These are phyloP conservation scores for Anthracocystis setariae DNA, from an alignment of 1,284 basidiomycete species.

Conservation along the genomic window DNA sequence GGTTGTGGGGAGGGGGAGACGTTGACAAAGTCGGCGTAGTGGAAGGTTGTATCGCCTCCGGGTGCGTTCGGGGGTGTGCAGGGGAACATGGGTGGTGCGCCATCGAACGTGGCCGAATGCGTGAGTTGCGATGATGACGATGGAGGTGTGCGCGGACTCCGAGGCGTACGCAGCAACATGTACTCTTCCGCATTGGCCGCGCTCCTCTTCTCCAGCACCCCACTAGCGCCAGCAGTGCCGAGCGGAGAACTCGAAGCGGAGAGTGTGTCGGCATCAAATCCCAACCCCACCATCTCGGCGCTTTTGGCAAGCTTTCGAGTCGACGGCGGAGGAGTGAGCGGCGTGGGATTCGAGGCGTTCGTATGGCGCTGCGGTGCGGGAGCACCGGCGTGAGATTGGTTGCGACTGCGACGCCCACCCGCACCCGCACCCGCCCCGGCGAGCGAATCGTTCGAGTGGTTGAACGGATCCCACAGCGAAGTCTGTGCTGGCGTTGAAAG, in stretches of 20 bases:
- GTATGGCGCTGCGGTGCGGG: conserved; percentile 6
- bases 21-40: conserved; percentile 56
- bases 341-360: background rate
- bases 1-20: conserved; percentile 53
- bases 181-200: conserved; percentile 31
- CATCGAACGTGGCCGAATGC: conserved; percentile 1
- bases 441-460: conserved; percentile 1
- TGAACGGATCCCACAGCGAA: conserved; percentile 43
- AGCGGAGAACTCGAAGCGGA: conserved; percentile 6
- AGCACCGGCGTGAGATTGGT: conserved; percentile 2
- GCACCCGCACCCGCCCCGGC: conserved; percentile 5
- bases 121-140: background rate
- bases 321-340: conserved; percentile 25
- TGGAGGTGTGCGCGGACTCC: conserved; percentile 18
- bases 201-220: too few species aligned
- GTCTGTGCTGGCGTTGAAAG: conserved; percentile 40
- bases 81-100: background rate
- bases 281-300: conserved; percentile 9
- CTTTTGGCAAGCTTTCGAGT: conserved; percentile 5
- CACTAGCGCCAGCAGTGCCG: background rate
- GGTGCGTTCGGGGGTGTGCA: conserved; percentile 26
- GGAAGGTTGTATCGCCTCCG: conserved; percentile 47
- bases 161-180: conserved; percentile 12
- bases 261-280: conserved; percentile 11
- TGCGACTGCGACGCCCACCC: conserved; percentile 13